Evolutionary conservation across 169 alveolate genomes (phyloP).

Genomic region (Theileria parva): DNA sequence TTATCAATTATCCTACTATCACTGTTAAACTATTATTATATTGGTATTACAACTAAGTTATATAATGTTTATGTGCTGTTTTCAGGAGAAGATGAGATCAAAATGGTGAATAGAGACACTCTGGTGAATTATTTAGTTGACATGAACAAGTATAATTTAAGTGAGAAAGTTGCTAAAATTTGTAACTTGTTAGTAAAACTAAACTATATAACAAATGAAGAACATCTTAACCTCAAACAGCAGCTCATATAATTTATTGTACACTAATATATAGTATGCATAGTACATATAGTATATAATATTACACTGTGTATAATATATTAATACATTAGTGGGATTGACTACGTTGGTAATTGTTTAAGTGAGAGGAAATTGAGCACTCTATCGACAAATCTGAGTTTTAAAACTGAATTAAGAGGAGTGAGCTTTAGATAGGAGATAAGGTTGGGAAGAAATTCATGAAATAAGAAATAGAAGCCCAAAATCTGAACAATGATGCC

Average conservation of each 20-base stretch:
- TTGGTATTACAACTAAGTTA: too few species aligned
- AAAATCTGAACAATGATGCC: conserved; percentile 64
- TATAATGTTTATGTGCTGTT: too few species aligned
- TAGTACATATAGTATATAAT: too few species aligned
- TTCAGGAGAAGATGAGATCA: neutral
- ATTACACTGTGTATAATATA: too few species aligned
- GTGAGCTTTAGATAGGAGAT: conserved; percentile 66
- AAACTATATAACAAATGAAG: neutral
- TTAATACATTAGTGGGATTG: neutral
- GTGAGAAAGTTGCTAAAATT: neutral
- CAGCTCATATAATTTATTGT: neutral
- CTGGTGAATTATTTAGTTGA: neutral
- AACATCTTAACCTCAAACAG: neutral
- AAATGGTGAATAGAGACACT: neutral
- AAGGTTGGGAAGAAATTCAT: conserved; percentile 72
- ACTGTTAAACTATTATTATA: too few species aligned
- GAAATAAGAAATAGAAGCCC: conserved; percentile 70
- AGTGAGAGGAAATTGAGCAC: neutral
- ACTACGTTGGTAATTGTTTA: neutral
- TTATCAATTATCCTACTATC: too few species aligned
- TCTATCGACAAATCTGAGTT: neutral
- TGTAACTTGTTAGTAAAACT: neutral
- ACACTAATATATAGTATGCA: too few species aligned
- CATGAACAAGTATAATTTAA: neutral
- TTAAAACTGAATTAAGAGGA: conserved; percentile 54